Conservation (phyloP, 2,329 filamentous ascomycete genomes). For the Colletotrichum australisinense region DNA sequence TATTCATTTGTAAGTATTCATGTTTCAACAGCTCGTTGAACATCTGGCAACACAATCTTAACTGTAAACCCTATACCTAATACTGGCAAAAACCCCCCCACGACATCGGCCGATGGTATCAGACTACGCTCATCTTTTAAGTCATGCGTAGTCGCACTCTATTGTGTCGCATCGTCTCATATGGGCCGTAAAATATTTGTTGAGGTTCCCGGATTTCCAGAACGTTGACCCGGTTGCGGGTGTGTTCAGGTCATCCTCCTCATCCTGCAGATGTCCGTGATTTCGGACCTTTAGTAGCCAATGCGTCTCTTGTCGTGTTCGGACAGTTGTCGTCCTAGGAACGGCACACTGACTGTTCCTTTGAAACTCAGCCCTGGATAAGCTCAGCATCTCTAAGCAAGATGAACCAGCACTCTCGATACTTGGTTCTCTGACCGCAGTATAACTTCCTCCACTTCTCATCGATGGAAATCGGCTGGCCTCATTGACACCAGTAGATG, state of each 20-base stretch:
- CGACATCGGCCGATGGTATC: background rate
- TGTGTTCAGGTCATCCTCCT: background rate
- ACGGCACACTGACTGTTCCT: background rate
- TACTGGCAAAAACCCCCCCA: background rate
- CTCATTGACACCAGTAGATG: background rate
- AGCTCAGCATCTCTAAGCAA: background rate
- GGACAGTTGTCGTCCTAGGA: background rate
- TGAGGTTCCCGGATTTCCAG: background rate
- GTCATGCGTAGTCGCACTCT: background rate
- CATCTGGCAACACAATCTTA: constrained; percentile 2
- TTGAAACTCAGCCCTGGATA: background rate
- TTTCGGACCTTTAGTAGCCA: background rate
- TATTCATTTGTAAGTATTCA: background rate
- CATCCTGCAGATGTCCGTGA: background rate
- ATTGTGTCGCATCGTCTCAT: background rate
- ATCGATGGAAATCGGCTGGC: background rate
- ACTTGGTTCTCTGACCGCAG: background rate
- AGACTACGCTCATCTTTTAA: background rate
- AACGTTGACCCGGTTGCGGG: background rate
- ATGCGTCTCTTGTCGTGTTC: background rate
- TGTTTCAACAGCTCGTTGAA: constrained; percentile 5
- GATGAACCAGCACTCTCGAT: background rate
- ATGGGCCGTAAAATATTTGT: background rate
- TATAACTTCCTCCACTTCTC: background rate
- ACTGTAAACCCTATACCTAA: background rate